These are phyloP conservation scores for Corylus avellana DNA, from an alignment of 306 rosid species.

Conservation along the genomic window DNA sequence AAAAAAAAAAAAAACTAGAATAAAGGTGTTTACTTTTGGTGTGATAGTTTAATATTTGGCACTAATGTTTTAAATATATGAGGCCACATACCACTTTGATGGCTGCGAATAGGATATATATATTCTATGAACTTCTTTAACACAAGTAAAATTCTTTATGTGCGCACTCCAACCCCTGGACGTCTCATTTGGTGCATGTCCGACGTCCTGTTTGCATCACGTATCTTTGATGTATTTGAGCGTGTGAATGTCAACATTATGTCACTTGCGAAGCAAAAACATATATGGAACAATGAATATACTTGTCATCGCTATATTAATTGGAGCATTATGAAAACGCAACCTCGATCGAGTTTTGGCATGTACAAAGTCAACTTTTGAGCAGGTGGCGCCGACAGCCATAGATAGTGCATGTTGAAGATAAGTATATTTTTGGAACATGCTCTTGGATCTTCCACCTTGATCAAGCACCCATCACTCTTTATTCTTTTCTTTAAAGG, in stretches of 20 bases:
- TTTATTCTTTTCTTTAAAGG: not conserved
- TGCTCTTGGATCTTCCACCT: constrained; percentile 33
- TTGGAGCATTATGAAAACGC: not conserved
- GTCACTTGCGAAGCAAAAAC: not conserved
- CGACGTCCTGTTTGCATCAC: not conserved
- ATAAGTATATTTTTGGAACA: constrained; percentile 25
- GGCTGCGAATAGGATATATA: too few species aligned
- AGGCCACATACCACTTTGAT: too few species aligned
- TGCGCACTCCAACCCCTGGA: not conserved
- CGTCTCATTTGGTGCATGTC: not conserved
- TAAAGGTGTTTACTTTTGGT: too few species aligned
- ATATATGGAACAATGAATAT: not conserved
- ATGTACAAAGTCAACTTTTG: too few species aligned
- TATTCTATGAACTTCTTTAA: too few species aligned
- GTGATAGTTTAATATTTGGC: too few species aligned
- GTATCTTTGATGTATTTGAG: not conserved
- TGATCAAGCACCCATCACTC: not conserved
- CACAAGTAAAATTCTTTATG: not conserved
- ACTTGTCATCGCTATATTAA: not conserved
- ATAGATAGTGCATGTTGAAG: not conserved
- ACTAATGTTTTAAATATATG: too few species aligned
- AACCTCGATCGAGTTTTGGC: not conserved
- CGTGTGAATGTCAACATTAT: not conserved
- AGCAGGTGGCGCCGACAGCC: not conserved
- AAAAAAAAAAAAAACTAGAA: too few species aligned